Percentiles rank a stretch among this genome's conserved stretches.
Evolutionary conservation across 768 basidiomycete species (phyloP).

Genomic region (Naganishia randhawae): DNA sequence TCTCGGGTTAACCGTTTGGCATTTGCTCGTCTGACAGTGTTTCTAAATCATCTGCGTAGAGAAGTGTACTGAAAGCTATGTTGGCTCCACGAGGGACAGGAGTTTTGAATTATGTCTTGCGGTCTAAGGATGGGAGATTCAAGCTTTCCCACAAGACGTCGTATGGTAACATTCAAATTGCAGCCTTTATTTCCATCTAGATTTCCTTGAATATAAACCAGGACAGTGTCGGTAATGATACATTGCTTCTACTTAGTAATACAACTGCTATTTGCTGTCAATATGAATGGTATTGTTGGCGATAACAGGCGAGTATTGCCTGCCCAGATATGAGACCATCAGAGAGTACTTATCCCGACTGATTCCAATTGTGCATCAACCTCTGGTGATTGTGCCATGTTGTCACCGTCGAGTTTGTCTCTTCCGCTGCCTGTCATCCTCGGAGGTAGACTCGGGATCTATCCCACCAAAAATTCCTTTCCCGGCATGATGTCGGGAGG

Average conservation of each 20-base stretch:
- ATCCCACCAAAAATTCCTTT: conserved; percentile 6
- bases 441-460: conserved; percentile 6
- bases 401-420: conserved; percentile 6
- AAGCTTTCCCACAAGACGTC: too few species aligned
- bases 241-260: conserved; percentile 9
- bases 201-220: too few species aligned
- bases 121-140: too few species aligned
- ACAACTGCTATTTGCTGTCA: background rate
- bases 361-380: too few species aligned
- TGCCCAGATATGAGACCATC: background rate
- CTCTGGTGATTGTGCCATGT: too few species aligned
- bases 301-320: background rate
- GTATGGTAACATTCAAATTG: too few species aligned
- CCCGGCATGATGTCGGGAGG: background rate
- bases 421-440: conserved; percentile 16
- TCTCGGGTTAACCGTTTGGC: background rate
- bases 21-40: too few species aligned
- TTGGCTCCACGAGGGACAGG: too few species aligned
- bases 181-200: too few species aligned
- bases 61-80: too few species aligned
- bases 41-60: too few species aligned
- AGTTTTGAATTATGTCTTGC: too few species aligned
- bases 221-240: conserved; percentile 1
- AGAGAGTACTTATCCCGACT: background rate
- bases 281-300: conserved; percentile 8